Percentiles rank a stretch among this genome's conserved stretches.
Conservation (phyloP, 2,329 filamentous ascomycete genomes). For the Trichoderma lentiforme region DNA sequence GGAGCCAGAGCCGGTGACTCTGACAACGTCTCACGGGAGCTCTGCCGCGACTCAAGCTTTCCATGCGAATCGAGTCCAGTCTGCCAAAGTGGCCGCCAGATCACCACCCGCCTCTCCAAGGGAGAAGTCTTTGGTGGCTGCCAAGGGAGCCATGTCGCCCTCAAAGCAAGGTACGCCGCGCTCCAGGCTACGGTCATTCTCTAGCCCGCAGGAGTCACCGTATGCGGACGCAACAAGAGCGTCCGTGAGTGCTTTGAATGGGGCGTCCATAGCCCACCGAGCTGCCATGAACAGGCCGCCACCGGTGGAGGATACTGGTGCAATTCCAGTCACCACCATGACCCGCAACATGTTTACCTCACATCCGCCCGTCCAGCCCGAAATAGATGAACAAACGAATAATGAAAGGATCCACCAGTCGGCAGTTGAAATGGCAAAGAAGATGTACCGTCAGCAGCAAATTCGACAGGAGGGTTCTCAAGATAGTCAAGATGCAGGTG, state of each 20-base stretch:
- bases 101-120: conserved; percentile 42
- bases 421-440: conserved; percentile 83
- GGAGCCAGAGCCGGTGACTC: conserved; percentile 18
- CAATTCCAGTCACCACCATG: conserved; percentile 65
- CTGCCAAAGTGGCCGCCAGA: conserved; percentile 24
- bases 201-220: conserved; percentile 11
- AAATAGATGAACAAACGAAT: conserved; percentile 70
- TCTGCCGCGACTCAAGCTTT: conserved; percentile 39
- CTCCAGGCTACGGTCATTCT: conserved; percentile 44
- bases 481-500: conserved; percentile 35
- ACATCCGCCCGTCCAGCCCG: conserved; percentile 65
- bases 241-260: conserved; percentile 67
- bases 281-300: conserved; percentile 45
- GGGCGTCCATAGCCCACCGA: conserved; percentile 65
- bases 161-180: conserved; percentile 63
- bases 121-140: conserved; percentile 68
- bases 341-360: conserved; percentile 74
- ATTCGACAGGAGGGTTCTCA: conserved; percentile 53
- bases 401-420: conserved; percentile 75
- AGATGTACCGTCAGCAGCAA: conserved; percentile 74
- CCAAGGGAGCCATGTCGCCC: conserved; percentile 69
- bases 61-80: conserved; percentile 32
- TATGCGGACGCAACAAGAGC: conserved; percentile 40
- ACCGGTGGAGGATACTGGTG: conserved; percentile 56
- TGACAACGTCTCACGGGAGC: conserved; percentile 25